A percentile compares a stretch with the other conserved stretches of the same genome.
Evolutionary conservation across 192 early-diverging fungal species (phyloP).

Genomic region (Powellomyces hirtus): DNA sequence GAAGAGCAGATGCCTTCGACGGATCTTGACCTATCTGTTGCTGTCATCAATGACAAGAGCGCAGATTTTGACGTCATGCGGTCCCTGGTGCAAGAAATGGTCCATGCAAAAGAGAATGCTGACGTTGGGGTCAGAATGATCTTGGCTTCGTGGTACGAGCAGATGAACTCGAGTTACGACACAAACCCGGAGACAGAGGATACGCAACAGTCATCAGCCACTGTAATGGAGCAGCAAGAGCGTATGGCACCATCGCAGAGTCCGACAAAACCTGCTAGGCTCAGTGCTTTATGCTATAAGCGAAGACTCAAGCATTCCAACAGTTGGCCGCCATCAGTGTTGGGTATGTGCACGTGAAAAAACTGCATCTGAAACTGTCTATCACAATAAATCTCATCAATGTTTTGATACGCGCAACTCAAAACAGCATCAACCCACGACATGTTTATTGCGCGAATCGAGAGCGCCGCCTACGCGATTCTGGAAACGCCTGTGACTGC

Average conservation of each 20-base stretch:
- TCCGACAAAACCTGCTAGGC: too few species aligned
- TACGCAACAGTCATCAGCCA: too few species aligned
- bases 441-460: conserved; percentile 49
- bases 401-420: too few species aligned
- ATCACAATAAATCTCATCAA: neutral
- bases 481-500: conserved; percentile 51
- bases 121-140: conserved; percentile 35
- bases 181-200: too few species aligned
- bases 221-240: too few species aligned
- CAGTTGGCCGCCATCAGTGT: conserved; percentile 62
- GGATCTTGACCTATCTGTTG: neutral
- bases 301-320: conserved; percentile 62
- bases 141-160: conserved; percentile 27
- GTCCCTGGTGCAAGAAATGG: conserved; percentile 35
- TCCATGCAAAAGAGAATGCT: conserved; percentile 35
- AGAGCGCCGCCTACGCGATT: conserved; percentile 51
- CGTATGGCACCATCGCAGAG: too few species aligned
- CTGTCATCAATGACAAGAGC: conserved; percentile 21
- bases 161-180: neutral
- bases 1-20: neutral
- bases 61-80: conserved; percentile 32
- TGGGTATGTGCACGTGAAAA: too few species aligned
- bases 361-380: conserved; percentile 13
- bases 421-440: conserved; percentile 56
- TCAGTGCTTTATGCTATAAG: too few species aligned